Evolutionary conservation across 179 eudicot genomes (phyloP), one percentile per base, ranked within the genome.

Genomic region (Spergularia azorica): DNA sequence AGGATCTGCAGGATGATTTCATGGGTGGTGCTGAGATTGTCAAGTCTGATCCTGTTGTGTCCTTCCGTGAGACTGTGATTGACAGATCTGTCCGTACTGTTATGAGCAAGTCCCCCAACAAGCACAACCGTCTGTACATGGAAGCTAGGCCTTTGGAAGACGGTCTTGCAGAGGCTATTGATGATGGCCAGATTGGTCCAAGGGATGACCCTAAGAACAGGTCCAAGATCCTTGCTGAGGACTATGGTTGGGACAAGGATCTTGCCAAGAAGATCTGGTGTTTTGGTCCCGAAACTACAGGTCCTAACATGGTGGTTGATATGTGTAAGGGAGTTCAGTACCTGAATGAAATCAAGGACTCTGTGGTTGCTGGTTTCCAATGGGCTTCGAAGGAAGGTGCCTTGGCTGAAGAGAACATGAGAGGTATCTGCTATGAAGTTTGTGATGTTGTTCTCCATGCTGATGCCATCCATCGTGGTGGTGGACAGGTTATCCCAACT

Each of bases 281-380:
- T 70, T 77, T 77, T 38, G 80, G 80, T 17, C 80, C 80, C 0
- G 80, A 77, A 77, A 70, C 80, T 2, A 77, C 80, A 16, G 80
- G 80, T 51, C 75, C 80, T 38, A 77, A 77, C 75, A 77, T 77
- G 80, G 80, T 77, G 62, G 80, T 77, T 9, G 80, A 77, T 51
- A 77, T 77, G 80, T 77, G 80, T 70, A 77, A 77, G 75, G 80
- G 80, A 70, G 80, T 77, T 17, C 80, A 77, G 75, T 77, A 77
- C 52, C 39, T 77, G 4, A 77, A 77, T 77, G 80, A 77, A 77
- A 77, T 77, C 32, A 77, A 77, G 80, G 80, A 77, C n/a, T 77
- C 80, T 3, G 80, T 77, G 12, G 80, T 77, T 38, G 80, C 80
- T 60, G 80, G 80, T 77, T 77, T 77, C 75, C 80, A 77, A 38